These are phyloP conservation scores for Teratosphaeriaceae sp. DNA, from an alignment of 2,329 filamentous ascomycete species.

Conservation along the genomic window DNA sequence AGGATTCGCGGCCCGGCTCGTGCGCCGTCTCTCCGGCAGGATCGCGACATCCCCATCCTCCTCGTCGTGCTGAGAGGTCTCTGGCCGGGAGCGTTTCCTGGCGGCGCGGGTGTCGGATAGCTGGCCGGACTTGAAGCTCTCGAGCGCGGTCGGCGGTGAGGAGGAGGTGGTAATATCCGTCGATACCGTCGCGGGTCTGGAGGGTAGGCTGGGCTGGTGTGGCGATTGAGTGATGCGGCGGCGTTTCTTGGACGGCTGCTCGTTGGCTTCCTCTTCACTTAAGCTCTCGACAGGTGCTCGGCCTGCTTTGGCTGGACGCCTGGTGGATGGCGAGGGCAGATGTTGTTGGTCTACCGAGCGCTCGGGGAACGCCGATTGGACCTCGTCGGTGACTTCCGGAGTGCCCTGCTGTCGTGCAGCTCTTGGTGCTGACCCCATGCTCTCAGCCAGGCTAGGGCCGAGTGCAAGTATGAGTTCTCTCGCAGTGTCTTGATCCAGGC, in stretches of 20 bases:
- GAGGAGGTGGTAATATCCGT: neutral
- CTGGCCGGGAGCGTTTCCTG: neutral
- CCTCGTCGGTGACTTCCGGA: too few species aligned
- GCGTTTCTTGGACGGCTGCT: neutral
- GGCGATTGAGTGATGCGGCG: neutral
- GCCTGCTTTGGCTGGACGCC: too few species aligned
- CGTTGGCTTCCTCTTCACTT: neutral
- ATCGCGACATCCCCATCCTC: neutral
- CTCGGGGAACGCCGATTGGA: too few species aligned
- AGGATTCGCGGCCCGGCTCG: neutral
- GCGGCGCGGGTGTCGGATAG: neutral
- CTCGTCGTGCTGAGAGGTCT: neutral
- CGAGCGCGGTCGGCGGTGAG: neutral
- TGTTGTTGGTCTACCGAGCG: too few species aligned
- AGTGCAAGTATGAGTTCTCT: neutral
- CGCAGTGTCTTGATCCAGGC: neutral
- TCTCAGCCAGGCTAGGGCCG: too few species aligned
- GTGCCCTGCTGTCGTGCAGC: too few species aligned
- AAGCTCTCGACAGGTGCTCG: too few species aligned
- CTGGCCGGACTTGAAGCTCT: neutral
- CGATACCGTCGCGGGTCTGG: neutral
- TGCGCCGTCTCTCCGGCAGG: neutral
- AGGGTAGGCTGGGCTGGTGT: neutral
- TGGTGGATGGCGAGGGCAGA: too few species aligned
- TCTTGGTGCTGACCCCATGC: too few species aligned